Evolutionary conservation across 2,329 filamentous ascomycete species (phyloP).

Genomic region (Arachnomyces sp.): DNA sequence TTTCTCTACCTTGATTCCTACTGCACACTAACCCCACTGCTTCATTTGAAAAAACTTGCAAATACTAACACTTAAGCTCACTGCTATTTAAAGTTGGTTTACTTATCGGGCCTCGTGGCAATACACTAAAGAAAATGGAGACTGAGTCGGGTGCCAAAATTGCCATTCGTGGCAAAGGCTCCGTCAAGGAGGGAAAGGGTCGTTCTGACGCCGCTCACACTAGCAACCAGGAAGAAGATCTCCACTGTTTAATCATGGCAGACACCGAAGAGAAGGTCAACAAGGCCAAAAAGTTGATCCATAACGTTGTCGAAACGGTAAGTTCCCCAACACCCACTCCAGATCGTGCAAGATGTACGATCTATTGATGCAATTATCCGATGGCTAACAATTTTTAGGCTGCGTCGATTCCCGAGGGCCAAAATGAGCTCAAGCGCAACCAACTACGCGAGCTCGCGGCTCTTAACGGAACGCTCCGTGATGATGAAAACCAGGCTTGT

Average conservation of each 20-base stretch:
- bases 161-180: conserved; percentile 98
- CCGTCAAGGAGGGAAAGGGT: conserved; percentile 98
- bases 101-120: conserved; percentile 99
- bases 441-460: conserved; percentile 95
- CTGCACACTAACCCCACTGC: conserved; percentile 18
- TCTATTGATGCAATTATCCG: not conserved
- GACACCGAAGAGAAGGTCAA: conserved; percentile 99
- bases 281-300: conserved; percentile 96
- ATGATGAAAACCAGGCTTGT: conserved; percentile 98
- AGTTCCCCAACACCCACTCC: conserved; percentile 34
- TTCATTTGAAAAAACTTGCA: conserved; percentile 34
- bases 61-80: conserved; percentile 83
- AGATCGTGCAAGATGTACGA: too few relatives aligned
- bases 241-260: conserved; percentile 99
- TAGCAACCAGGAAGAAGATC: conserved; percentile 99
- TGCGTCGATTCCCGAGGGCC: conserved; percentile 94
- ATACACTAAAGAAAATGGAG: conserved; percentile 99
- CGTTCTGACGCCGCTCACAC: conserved; percentile 97
- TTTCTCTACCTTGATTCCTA: conserved; percentile 19
- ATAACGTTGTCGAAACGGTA: conserved; percentile 98
- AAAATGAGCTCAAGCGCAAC: conserved; percentile 98
- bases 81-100: conserved; percentile 88
- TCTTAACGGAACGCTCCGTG: conserved; percentile 96
- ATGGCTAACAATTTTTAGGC: conserved; percentile 52
- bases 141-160: conserved; percentile 95